A percentile compares a stretch with the other conserved stretches of the same genome.
Conservation (phyloP, 441 rosid genomes). For the Pelargonium australe region DNA sequence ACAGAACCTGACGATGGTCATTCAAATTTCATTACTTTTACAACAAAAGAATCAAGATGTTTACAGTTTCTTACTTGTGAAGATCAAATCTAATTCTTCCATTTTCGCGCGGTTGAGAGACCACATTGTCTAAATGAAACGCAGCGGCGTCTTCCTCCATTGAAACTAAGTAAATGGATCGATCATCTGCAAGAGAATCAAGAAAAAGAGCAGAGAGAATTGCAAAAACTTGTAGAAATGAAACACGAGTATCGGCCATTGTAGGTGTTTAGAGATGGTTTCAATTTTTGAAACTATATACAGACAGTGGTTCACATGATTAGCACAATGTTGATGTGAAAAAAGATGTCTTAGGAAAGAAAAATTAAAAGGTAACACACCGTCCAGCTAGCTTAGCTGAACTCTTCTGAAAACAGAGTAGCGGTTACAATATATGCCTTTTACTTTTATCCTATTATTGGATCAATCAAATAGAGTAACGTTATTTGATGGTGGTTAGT, state of each 20-base stretch:
- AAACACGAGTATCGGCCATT: not conserved
- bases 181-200: not conserved
- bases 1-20: too few species aligned
- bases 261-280: not conserved
- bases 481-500: too few species aligned
- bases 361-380: not conserved
- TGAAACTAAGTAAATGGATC: not conserved
- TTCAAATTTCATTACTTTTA: too few species aligned
- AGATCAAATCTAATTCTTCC: not conserved
- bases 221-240: not conserved
- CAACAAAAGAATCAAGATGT: not conserved
- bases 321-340: conserved; percentile 28
- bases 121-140: not conserved
- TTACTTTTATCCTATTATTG: too few species aligned
- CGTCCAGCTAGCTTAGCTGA: too few species aligned
- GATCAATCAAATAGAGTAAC: too few species aligned
- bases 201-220: not conserved
- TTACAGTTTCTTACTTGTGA: not conserved
- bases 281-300: not conserved
- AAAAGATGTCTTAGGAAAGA: conserved; percentile 19
- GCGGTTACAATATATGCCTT: not conserved
- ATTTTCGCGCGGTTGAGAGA: not conserved
- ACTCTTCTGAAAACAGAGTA: not conserved
- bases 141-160: not conserved
- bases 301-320: conserved; percentile 14